Conservation (phyloP, 192 early-diverging fungal genomes). For the Dissophora globulifera region DNA sequence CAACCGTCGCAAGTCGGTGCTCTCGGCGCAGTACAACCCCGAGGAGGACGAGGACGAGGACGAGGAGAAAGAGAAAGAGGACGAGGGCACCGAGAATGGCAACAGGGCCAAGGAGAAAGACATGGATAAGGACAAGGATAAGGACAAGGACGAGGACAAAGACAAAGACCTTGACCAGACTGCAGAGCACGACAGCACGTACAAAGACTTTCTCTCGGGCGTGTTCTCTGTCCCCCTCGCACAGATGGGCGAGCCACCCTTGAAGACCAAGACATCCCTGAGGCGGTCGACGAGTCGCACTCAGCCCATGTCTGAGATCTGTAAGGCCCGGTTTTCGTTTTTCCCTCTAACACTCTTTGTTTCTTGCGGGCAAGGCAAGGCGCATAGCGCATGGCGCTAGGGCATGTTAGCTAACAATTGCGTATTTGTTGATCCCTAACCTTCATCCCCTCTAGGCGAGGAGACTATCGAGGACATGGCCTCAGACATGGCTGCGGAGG, state of each 20-base stretch:
- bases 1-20: constrained; percentile 46
- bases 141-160: not conserved
- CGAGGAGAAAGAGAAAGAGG: not conserved
- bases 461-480: constrained; percentile 31
- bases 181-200: not conserved
- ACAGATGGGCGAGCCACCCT: constrained; percentile 43
- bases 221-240: constrained; percentile 25
- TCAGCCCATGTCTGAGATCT: not conserved
- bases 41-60: constrained; percentile 38
- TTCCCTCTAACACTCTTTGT: constrained; percentile 7
- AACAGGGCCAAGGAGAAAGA: not conserved
- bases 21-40: constrained; percentile 55
- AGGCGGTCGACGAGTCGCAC: constrained; percentile 25
- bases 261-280: constrained; percentile 34
- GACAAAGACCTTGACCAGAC: not conserved
- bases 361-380: too few species aligned
- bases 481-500: constrained; percentile 43
- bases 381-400: too few species aligned
- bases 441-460: too few species aligned
- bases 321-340: not conserved
- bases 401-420: not conserved
- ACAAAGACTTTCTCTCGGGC: constrained; percentile 32
- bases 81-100: not conserved
- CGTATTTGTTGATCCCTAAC: too few species aligned
- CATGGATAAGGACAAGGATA: not conserved